Base-by-base conservation (phyloP, 768 basidiomycete genomes). In the Leccinellum albellum region DNA sequence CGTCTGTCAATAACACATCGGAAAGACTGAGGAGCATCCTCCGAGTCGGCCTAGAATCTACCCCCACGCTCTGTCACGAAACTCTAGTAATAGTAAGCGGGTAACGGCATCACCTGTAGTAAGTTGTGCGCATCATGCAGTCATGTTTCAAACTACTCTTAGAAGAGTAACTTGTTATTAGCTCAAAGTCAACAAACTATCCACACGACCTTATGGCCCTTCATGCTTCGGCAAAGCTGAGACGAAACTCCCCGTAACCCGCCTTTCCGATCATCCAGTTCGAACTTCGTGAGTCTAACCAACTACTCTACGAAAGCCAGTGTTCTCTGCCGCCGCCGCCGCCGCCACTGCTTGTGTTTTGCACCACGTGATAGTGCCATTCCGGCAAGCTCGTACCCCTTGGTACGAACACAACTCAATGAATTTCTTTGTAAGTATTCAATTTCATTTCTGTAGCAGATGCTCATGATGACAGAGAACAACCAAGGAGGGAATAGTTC, bases 381-480 rank as follows among this genome's bases (percentile, higher is more conserved):
- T 15, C 24, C 9, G 45, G n/a, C 45, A 26, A 26, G 37, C n/a
- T 40, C 37, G 10, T n/a, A 10, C 8, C 8, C 35, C 17, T 40
- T 40, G n/a, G 37, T 44, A 44, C 13, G 13, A 20, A 3, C 12
- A 6, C 14, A 46, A 5, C 23, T 21, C 10, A 7, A 31, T 15
- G n/a, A 8, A 32, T 23, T 21, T 1, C 14, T 29, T 28, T 29
- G 28, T 9, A 54, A 54, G 13, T n/a, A 44, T 53, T 56, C 33
- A 15, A 24, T 48, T 55, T 52, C 51, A 40, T 57, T 57, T 35
- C 55, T 49, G 28, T 40, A 52, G 20, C 24, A 4, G 50, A 50
- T 28, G 17, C n/a, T 47, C 49, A 47, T 64, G 55, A 57, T 61
- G 20, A 67, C 64, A 64, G 45, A 65, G 44, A 64, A 40, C 31